A percentile compares a stretch with the other conserved stretches of the same genome.
These are phyloP conservation scores for Penicillium sp. DNA, from an alignment of 2,329 filamentous ascomycete species.

Conservation along the genomic window DNA sequence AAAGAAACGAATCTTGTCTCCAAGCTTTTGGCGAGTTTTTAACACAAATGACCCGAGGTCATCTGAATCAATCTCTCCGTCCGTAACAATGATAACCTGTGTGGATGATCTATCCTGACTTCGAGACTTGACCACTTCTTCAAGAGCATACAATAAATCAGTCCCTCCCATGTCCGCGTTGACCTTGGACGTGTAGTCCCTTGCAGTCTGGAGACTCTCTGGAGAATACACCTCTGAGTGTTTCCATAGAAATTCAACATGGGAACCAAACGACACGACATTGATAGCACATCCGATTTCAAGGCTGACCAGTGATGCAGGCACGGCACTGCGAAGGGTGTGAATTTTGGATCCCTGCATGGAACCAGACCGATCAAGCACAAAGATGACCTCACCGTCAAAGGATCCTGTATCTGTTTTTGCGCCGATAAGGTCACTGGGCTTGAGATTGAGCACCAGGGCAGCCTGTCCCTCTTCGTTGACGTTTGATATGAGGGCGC, in stretches of 20 bases:
- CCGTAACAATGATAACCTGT: conserved; percentile 52
- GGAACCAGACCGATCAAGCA: conserved; percentile 19
- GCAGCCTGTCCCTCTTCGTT: no score
- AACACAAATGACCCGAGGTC: conserved; percentile 44
- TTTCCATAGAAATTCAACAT: conserved; percentile 45
- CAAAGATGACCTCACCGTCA: conserved; percentile 18
- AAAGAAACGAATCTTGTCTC: conserved; percentile 48
- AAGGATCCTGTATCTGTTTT: conserved; percentile 17
- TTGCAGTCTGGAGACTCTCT: conserved; percentile 43
- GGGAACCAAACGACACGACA: conserved; percentile 62
- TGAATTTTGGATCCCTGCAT: conserved; percentile 45
- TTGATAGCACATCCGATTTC: conserved; percentile 65
- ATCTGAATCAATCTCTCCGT: conserved; percentile 54
- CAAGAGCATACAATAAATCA: conserved; percentile 47
- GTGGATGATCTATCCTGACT: conserved; percentile 44
- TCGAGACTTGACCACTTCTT: conserved; percentile 42
- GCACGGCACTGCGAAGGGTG: conserved; percentile 54
- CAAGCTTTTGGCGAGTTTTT: conserved; percentile 31
- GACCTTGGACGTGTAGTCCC: conserved; percentile 42
- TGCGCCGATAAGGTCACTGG: no score
- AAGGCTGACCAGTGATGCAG: conserved; percentile 63
- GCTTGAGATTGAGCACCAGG: no score
- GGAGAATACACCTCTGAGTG: conserved; percentile 47
- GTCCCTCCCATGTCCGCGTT: conserved; percentile 52
- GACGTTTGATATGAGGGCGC: no score